Conservation (phyloP, 2,329 filamentous ascomycete species). For the Claviceps purpurea region DNA sequence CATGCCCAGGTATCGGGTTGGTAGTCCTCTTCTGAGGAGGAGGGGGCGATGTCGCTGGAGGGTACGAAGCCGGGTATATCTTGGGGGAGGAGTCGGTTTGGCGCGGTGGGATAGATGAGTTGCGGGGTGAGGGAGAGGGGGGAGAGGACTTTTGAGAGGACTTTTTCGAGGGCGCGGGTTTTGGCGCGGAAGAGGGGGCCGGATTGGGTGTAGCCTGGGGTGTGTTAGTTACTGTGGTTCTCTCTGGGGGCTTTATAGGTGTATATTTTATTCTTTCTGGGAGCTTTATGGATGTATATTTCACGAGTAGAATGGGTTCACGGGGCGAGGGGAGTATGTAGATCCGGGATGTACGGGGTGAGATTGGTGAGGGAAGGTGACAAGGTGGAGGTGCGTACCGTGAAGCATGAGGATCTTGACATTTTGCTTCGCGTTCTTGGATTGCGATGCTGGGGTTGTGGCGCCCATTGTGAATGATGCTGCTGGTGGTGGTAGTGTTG, state of each 20-base stretch:
- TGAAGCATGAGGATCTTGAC: slow-evolving; percentile 68
- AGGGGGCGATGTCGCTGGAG: slow-evolving; percentile 25
- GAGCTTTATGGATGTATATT: too few species aligned
- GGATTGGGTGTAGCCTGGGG: slow-evolving; percentile 74
- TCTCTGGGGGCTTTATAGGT: too few species aligned
- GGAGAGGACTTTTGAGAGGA: slow-evolving; percentile 58
- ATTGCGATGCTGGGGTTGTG: background rate
- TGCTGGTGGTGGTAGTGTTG: background rate
- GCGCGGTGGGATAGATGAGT: slow-evolving; percentile 57
- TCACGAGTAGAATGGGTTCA: too few species aligned
- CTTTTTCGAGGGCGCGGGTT: slow-evolving; percentile 74
- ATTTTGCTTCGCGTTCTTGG: slow-evolving; percentile 27
- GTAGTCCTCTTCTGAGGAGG: slow-evolving; percentile 30
- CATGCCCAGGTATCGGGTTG: slow-evolving; percentile 64
- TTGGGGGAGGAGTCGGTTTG: slow-evolving; percentile 44
- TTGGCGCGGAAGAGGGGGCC: slow-evolving; percentile 76
- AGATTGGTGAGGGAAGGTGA: too few species aligned
- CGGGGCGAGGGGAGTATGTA: too few species aligned
- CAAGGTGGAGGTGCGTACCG: slow-evolving; percentile 28
- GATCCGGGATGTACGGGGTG: too few species aligned
- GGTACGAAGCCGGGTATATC: slow-evolving; percentile 58
- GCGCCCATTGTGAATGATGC: slow-evolving; percentile 1
- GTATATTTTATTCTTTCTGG: too few species aligned
- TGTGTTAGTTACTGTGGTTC: background rate
- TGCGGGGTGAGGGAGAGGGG: slow-evolving; percentile 39